A percentile compares a stretch with the other conserved stretches of the same genome.
Evolutionary conservation across 2,329 filamentous ascomycete species (phyloP).

Genomic region (Aspergillus amoenus): DNA sequence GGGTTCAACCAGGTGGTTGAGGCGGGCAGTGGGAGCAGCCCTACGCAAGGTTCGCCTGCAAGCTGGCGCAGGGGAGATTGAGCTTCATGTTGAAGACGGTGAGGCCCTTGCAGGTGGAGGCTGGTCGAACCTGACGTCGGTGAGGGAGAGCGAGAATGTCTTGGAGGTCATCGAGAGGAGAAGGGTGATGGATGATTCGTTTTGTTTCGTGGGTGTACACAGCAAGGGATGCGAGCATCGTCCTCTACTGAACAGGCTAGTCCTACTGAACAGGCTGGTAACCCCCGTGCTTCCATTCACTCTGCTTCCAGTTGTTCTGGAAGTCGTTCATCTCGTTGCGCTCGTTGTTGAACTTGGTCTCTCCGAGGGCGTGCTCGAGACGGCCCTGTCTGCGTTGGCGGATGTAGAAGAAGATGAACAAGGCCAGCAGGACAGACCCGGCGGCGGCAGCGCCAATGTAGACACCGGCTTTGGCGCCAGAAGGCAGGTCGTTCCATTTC

Average conservation of each 20-base stretch:
- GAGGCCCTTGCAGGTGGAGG: slow-evolving; percentile 7
- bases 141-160: slow-evolving; percentile 2
- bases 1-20: slow-evolving; percentile 6
- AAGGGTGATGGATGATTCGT: background rate
- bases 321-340: slow-evolving; percentile 40
- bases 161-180: slow-evolving; percentile 13
- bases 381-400: slow-evolving; percentile 51
- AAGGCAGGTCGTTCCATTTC: slow-evolving; percentile 46
- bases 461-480: slow-evolving; percentile 51
- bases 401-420: slow-evolving; percentile 49
- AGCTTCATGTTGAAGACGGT: background rate
- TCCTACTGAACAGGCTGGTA: slow-evolving; percentile 30
- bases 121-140: slow-evolving; percentile 3
- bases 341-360: slow-evolving; percentile 46
- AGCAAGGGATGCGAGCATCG: background rate
- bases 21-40: background rate
- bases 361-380: slow-evolving; percentile 48
- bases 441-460: slow-evolving; percentile 38
- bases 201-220: background rate
- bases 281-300: slow-evolving; percentile 31
- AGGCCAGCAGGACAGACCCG: slow-evolving; percentile 31
- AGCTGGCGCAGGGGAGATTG: slow-evolving; percentile 16
- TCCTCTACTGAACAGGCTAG: slow-evolving; percentile 22
- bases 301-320: slow-evolving; percentile 40
- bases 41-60: slow-evolving; percentile 20